A percentile compares a stretch with the other conserved stretches of the same genome.
Evolutionary conservation across 2,329 filamentous ascomycete genomes (phyloP).

Genomic region (Cytospora piceae): DNA sequence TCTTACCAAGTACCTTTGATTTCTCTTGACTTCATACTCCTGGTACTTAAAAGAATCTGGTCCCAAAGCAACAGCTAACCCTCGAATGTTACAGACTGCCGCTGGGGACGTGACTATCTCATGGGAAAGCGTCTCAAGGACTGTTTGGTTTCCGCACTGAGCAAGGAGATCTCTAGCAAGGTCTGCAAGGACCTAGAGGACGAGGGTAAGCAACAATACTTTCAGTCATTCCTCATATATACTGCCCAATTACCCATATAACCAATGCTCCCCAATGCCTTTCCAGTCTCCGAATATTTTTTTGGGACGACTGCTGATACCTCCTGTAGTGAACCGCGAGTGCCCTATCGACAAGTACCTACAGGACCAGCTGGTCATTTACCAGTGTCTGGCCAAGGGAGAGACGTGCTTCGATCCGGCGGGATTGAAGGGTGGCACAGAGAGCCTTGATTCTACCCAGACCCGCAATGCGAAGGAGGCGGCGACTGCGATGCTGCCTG

Average conservation of each 20-base stretch:
- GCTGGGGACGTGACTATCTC: conserved; percentile 54
- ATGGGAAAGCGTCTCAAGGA: conserved; percentile 34
- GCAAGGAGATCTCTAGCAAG: conserved; percentile 46
- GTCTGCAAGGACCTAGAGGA: conserved; percentile 51
- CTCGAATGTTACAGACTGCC: conserved; percentile 35
- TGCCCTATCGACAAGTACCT: conserved; percentile 60
- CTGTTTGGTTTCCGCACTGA: conserved; percentile 36
- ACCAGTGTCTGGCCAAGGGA: conserved; percentile 62
- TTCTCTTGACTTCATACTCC: background rate
- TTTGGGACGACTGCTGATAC: background rate
- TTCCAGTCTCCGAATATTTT: background rate
- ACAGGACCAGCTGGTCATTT: conserved; percentile 64
- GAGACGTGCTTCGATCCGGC: conserved; percentile 49
- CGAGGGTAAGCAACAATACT: conserved; percentile 39
- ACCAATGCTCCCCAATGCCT: background rate
- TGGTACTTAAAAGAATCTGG: background rate
- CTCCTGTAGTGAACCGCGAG: conserved; percentile 39
- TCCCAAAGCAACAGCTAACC: background rate
- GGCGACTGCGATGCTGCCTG: conserved; percentile 14
- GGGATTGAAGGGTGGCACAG: background rate
- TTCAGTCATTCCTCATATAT: background rate
- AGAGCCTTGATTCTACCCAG: conserved; percentile 16
- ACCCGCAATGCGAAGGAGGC: conserved; percentile 17
- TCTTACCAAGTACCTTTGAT: background rate
- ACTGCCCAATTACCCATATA: background rate